phyloP scores from a whole-genome alignment of 441 rosid species.

The Erodium texanum region DNA sequence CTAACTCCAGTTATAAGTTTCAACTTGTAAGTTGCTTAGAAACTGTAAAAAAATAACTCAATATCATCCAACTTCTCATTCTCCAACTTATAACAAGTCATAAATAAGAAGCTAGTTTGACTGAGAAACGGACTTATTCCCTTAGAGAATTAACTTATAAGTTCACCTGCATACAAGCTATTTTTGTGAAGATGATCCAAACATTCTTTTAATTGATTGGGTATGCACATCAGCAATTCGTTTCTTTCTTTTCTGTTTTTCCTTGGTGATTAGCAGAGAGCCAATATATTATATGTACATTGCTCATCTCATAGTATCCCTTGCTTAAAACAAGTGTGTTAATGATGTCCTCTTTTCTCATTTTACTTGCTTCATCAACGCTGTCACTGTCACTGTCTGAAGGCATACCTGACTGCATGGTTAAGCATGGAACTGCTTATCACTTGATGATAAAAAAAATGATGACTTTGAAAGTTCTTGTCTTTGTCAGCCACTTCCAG shows the following conservation, averaged over 20 bases:
- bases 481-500: slow-evolving; percentile 73
- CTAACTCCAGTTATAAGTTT: neutral
- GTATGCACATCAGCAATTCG: neutral
- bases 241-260: too few species aligned
- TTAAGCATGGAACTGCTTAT: neutral
- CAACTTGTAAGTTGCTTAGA: neutral
- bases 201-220: neutral
- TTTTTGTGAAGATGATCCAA: too few species aligned
- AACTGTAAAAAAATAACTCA: neutral
- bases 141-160: too few species aligned
- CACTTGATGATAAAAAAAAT: neutral
- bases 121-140: too few species aligned
- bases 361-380: too few species aligned
- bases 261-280: neutral
- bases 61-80: too few species aligned
- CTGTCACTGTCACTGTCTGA: too few species aligned
- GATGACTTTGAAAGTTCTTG: neutral
- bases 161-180: too few species aligned
- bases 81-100: too few species aligned
- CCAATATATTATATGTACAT: neutral
- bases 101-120: too few species aligned
- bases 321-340: neutral
- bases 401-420: neutral
- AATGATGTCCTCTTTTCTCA: neutral
- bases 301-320: neutral